Evolutionary conservation across 768 basidiomycete genomes (phyloP).

Genomic region (Rhodotorula kratochvilovae): DNA sequence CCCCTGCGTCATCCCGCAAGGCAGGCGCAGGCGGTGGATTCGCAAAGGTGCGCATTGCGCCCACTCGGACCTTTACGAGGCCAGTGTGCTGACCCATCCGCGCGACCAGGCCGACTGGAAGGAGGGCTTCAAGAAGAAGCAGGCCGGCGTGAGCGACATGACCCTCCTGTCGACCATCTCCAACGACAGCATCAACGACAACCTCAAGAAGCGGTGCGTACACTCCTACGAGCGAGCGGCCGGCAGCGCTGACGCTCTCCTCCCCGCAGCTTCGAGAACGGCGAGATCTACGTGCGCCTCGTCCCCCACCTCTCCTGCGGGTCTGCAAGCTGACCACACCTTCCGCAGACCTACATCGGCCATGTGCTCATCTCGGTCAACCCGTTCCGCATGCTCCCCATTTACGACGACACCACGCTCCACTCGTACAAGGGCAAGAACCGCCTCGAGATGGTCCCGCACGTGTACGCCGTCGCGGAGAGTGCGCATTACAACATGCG

Average conservation of each 20-base stretch:
- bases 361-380: slow-evolving; percentile 98
- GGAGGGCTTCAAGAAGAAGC: slow-evolving; percentile 99
- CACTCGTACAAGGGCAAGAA: slow-evolving; percentile 91
- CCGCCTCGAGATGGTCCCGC: slow-evolving; percentile 92
- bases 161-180: slow-evolving; percentile 92
- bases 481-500: slow-evolving; percentile 98
- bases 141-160: slow-evolving; percentile 96
- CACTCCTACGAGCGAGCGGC: background rate
- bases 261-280: slow-evolving; percentile 57
- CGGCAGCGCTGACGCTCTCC: background rate
- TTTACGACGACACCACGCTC: slow-evolving; percentile 87
- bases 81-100: background rate
- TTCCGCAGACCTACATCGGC: slow-evolving; percentile 80
- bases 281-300: slow-evolving; percentile 70
- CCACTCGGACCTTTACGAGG: background rate
- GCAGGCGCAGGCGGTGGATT: slow-evolving; percentile 18
- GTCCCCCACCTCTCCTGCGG: too few species aligned
- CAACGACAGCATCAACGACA: slow-evolving; percentile 96
- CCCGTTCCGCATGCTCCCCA: slow-evolving; percentile 85
- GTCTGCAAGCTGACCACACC: background rate
- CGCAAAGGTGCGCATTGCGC: slow-evolving; percentile 23
- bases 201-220: slow-evolving; percentile 83
- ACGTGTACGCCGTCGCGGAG: slow-evolving; percentile 97
- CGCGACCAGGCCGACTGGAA: slow-evolving; percentile 90
- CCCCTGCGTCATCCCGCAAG: slow-evolving; percentile 29